Evolutionary conservation across 163 green algal genomes (phyloP).

Genomic region (Scenedesmus sp.): DNA sequence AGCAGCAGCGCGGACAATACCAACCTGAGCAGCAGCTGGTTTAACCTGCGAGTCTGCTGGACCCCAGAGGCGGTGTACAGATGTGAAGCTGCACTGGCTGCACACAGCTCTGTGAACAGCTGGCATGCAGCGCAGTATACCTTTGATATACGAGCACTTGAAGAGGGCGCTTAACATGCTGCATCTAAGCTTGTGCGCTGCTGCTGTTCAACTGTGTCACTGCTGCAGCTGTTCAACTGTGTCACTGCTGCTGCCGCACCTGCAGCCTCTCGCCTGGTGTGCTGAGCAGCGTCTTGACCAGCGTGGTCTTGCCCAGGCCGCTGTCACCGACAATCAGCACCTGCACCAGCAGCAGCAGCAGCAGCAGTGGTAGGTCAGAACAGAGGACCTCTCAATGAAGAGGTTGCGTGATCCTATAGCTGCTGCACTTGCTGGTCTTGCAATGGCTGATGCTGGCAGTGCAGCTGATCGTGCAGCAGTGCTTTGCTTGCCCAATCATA

Average conservation of each 20-base stretch:
- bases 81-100: too few relatives aligned
- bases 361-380: neutral
- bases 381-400: neutral
- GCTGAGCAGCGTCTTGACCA: conserved; percentile 76
- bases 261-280: conserved; percentile 70
- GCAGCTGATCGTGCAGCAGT: neutral
- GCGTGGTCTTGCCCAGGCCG: conserved; percentile 84
- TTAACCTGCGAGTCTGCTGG: too few relatives aligned
- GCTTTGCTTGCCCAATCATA: neutral
- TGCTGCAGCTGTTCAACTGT: neutral
- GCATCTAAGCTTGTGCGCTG: neutral
- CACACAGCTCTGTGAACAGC: too few relatives aligned
- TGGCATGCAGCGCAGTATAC: too few relatives aligned
- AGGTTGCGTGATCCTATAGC: neutral
- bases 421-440: neutral
- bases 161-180: too few relatives aligned
- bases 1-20: neutral
- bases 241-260: conserved; percentile 51
- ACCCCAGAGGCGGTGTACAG: too few relatives aligned
- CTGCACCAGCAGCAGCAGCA: conserved; percentile 48
- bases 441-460: neutral
- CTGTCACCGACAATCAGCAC: conserved; percentile 80
- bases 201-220: neutral
- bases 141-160: too few relatives aligned
- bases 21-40: neutral